Base-by-base conservation (phyloP, 2,329 filamentous ascomycete species). In the Pseudogymnoascus sp. region DNA sequence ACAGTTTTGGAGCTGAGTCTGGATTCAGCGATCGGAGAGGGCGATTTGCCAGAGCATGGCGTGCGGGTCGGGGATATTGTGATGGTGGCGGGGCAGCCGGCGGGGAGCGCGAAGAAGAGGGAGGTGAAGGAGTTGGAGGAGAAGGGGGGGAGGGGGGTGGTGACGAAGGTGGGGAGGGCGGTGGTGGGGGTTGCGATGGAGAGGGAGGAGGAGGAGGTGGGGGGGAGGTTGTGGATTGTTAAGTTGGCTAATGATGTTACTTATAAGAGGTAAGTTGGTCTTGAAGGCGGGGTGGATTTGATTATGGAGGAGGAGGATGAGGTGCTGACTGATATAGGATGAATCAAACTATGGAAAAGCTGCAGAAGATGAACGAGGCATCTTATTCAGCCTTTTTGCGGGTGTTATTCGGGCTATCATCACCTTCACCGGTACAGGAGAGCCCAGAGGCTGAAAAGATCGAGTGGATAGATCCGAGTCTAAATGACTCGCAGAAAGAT, bases 1-100 rank as follows among this genome's bases (percentile, higher is more conserved):
- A 91, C 90, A 0, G 88, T 99, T 1, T 78, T 97, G 3, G 93
- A 97, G 74, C 85, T 99, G 5, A 77, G 78, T 14, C 79, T 85
- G 0, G 93, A 97, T 71, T 77, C 84, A n/a, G 89, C 91, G 0
- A 80, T 83, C 3, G 75, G 76, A 4, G 64, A 71, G 18, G 75
- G 79, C 0, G 84, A 86, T 66, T 77, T 93, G 18, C 86, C 87
- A 1, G 87, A 91, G 72, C 90, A 93, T 78, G 89, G 89, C 26
- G 78, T 95, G 61, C 81, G 90, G 1, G 82, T 85, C 0, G 91
- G 91, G 1, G 91, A 95, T 74, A 90, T 95, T 65, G 89, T 93
- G 21, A 79, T 88, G 1, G 82, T 93, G 39, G 82, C 86, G 54
- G 89, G 91, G 75, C 89, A 93, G 79, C 86, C 88, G 0, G 82